Base-by-base conservation (phyloP, 2,329 filamentous ascomycete genomes). In the Botrytis fabae region DNA sequence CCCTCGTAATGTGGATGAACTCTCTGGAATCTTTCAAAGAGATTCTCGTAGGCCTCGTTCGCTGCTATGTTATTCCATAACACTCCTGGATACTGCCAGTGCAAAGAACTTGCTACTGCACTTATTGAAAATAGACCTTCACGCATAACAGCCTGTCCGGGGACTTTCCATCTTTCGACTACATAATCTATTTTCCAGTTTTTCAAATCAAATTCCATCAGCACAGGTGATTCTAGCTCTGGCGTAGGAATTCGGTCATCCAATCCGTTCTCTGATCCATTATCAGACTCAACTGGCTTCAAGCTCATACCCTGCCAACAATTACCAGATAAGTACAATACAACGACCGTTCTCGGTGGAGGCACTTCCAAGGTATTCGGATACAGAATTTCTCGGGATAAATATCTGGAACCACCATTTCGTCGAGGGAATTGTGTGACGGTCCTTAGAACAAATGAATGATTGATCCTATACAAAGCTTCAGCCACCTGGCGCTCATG, bases 391-490 rank as follows among this genome's bases (percentile, higher is more conserved):
- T 69, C 48, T 5, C 65, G 48, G 22, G 65, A 69, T 1, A 32
- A 20, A 57, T 69, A 44, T 16, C 2, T 25, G 38, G 42, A 42
- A n/a, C 38, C 4, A 14, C 38, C 38, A 57, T 69, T 22, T 10
- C 10, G 5, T 57, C n/a, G 65, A 32, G 38, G 48, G 42, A 28
- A 28, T 32, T n/a, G 38, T 22, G 38, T 28, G n/a, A 57, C 65
- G 2, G 65, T 69, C 38, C 57, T 57, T 12, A 69, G 28, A 38
- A 69, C 48, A 42, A 69, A 69, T 32, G 65, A 69, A 57, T 57
- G 10, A 16, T 32, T 40, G 28, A 69, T 9, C n/a, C 48, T 57
- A 28, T 69, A 69, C 28, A 69, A 42, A 16, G 6, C 6, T 44
- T 69, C 65, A 42, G 65, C 65, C 1, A 69, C 65, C 10, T 69